phyloP scores from a whole-genome alignment of 2,329 filamentous ascomycete species.

The Ophiognomonia clavigignenti-juglandacearum region DNA sequence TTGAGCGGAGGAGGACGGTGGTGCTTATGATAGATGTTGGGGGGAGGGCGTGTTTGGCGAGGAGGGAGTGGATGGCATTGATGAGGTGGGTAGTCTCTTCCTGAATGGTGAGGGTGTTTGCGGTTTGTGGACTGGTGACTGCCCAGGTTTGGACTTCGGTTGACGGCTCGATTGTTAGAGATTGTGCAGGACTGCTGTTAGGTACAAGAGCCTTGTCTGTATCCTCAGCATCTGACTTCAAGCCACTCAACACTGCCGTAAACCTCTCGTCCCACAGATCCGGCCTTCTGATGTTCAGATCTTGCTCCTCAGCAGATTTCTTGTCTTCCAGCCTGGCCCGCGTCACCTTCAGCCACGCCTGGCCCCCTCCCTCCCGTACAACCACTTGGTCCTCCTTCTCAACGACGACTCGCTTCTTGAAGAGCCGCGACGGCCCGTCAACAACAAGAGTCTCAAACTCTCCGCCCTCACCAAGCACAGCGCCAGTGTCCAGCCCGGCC shows the following conservation, averaged over 20 bases:
- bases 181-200: not conserved
- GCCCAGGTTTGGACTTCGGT: constrained; percentile 13
- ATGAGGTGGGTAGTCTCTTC: constrained; percentile 46
- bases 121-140: not conserved
- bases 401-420: constrained; percentile 66
- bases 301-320: constrained; percentile 14
- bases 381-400: constrained; percentile 45
- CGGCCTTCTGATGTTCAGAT: constrained; percentile 49
- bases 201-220: not conserved
- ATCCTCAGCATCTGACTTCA: constrained; percentile 18
- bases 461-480: constrained; percentile 84
- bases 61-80: constrained; percentile 35
- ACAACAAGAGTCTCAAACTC: constrained; percentile 94
- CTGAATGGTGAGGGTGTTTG: constrained; percentile 30
- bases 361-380: constrained; percentile 69
- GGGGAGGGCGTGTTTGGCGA: constrained; percentile 31
- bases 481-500: constrained; percentile 51
- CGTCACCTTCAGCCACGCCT: constrained; percentile 63
- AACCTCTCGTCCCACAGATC: constrained; percentile 63
- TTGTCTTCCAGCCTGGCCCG: constrained; percentile 50
- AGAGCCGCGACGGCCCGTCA: constrained; percentile 69
- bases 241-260: constrained; percentile 30
- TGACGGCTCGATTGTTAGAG: constrained; percentile 18
- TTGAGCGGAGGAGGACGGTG: constrained; percentile 68
- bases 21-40: constrained; percentile 47